Percentiles rank a stretch among this genome's conserved stretches.
phyloP scores from a whole-genome alignment of 2,329 filamentous ascomycete genomes.

The Rhynchosporium agropyri region DNA sequence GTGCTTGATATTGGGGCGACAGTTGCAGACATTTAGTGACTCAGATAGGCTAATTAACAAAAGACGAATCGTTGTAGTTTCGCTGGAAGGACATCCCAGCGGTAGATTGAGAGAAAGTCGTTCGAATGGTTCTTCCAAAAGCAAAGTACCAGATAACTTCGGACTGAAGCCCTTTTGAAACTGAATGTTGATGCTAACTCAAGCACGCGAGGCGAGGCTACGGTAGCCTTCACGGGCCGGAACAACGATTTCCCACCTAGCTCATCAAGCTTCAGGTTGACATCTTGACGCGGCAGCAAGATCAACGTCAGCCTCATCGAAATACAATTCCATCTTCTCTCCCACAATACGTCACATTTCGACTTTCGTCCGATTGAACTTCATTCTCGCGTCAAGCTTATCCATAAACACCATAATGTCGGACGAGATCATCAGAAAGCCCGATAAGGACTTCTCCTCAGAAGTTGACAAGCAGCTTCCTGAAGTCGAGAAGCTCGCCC shows the following conservation, averaged over 20 bases:
- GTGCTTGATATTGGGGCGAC: too few species aligned
- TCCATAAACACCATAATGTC: conserved; percentile 38
- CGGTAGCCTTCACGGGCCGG: not conserved
- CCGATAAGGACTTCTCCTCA: conserved; percentile 98
- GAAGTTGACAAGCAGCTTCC: conserved; percentile 91
- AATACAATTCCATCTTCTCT: not conserved
- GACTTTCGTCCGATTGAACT: not conserved
- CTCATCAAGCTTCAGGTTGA: conserved; percentile 6
- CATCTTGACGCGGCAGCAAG: conserved; percentile 10
- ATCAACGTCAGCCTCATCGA: conserved; percentile 12
- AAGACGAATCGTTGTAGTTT: too few species aligned
- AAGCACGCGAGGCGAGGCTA: not conserved
- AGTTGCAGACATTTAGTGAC: too few species aligned
- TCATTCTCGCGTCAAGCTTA: not conserved
- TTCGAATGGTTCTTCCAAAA: too few species aligned
- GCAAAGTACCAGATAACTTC: too few species aligned
- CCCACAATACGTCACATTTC: not conserved
- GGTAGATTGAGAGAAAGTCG: too few species aligned
- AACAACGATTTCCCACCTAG: not conserved
- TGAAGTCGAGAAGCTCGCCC: conserved; percentile 85
- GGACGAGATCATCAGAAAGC: conserved; percentile 47
- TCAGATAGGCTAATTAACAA: too few species aligned
- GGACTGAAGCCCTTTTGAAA: too few species aligned
- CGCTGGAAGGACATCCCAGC: too few species aligned
- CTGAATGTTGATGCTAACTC: too few species aligned